These are phyloP conservation scores for Oemleria cerasiformis DNA, from an alignment of 306 rosid species.

Conservation along the genomic window DNA sequence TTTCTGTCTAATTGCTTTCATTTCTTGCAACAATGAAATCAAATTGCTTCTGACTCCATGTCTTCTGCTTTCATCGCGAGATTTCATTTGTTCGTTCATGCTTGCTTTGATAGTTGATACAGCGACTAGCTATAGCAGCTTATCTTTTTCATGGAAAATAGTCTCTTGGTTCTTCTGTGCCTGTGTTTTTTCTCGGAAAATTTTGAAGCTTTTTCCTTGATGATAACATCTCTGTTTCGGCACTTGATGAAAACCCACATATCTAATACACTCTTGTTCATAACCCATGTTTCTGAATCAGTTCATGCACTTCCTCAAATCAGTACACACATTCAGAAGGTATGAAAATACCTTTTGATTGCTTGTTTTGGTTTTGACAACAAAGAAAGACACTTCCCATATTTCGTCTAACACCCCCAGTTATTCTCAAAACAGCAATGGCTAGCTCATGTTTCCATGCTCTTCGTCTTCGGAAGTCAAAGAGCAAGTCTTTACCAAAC, in stretches of 20 bases:
- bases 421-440: conserved; percentile 38
- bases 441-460: conserved; percentile 64
- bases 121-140: neutral
- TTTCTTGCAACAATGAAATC: conserved; percentile 41
- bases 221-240: conserved; percentile 30
- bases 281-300: conserved; percentile 72
- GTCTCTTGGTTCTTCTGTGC: conserved; percentile 21
- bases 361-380: conserved; percentile 36
- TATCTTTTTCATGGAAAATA: conserved; percentile 19
- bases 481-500: conserved; percentile 56
- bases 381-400: neutral
- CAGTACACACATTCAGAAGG: conserved; percentile 79
- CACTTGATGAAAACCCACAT: conserved; percentile 38
- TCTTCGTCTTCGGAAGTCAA: conserved; percentile 57
- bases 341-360: conserved; percentile 46
- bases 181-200: conserved; percentile 18
- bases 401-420: neutral
- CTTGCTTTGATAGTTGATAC: conserved; percentile 18
- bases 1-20: conserved; percentile 22
- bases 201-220: conserved; percentile 26
- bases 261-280: conserved; percentile 25
- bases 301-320: conserved; percentile 79
- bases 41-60: conserved; percentile 6
- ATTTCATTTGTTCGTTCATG: conserved; percentile 15
- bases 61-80: conserved; percentile 23